These are phyloP conservation scores for Biscogniauxia marginata DNA, from an alignment of 2,329 filamentous ascomycete genomes.

Conservation along the genomic window DNA sequence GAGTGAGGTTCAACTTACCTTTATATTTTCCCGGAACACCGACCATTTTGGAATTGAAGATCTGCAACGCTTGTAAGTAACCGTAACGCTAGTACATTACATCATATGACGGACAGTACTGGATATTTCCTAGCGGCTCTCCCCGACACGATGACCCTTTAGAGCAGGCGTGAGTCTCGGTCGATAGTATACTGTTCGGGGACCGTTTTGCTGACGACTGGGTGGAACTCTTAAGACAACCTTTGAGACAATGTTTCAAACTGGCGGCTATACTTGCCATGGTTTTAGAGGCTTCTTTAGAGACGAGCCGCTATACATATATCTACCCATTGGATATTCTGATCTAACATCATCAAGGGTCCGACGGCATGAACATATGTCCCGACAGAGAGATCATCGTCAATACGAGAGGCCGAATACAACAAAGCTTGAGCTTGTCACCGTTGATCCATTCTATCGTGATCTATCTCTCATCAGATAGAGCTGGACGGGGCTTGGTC, in stretches of 20 bases:
- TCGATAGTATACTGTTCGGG: not conserved
- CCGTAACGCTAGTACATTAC: not conserved
- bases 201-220: not conserved
- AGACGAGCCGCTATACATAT: slow-evolving; percentile 8
- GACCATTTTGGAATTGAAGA: slow-evolving; percentile 46
- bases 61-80: not conserved
- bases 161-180: not conserved
- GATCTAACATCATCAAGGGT: slow-evolving; percentile 3
- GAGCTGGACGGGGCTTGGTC: slow-evolving; percentile 8
- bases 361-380: slow-evolving; percentile 4
- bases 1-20: slow-evolving; percentile 27
- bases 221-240: not conserved
- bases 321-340: slow-evolving; percentile 7
- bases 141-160: not conserved
- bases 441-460: not conserved
- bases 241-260: not conserved
- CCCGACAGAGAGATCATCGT: slow-evolving; percentile 4
- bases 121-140: not conserved
- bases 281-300: slow-evolving; percentile 7
- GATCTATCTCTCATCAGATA: slow-evolving; percentile 8
- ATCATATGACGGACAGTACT: not conserved
- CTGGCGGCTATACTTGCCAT: slow-evolving; percentile 5
- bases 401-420: slow-evolving; percentile 15
- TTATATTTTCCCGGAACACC: slow-evolving; percentile 64
- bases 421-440: slow-evolving; percentile 12